Evolutionary conservation across 306 rosid genomes (phyloP).

Genomic region (Quercus alba): DNA sequence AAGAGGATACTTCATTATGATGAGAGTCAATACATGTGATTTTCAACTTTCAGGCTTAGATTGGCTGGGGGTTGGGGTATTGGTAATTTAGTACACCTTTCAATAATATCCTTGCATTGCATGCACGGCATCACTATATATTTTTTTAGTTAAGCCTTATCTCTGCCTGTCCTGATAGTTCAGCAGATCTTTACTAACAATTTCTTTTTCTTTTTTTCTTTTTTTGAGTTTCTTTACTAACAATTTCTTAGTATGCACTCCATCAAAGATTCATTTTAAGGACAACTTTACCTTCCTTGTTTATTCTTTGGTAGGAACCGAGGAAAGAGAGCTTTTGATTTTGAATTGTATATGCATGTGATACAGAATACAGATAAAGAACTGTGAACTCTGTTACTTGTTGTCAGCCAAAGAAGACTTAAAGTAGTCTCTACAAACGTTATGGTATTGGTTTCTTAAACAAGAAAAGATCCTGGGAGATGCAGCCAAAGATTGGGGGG

Average conservation of each 20-base stretch:
- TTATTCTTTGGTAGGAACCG: conserved; percentile 11
- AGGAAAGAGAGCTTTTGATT: conserved; percentile 9
- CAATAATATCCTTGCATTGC: not conserved
- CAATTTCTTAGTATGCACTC: conserved; percentile 44
- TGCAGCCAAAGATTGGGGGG: conserved; percentile 50
- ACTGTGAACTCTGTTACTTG: conserved; percentile 15
- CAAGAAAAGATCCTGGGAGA: conserved; percentile 30
- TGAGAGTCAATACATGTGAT: conserved; percentile 27
- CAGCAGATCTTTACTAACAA: conserved; percentile 16
- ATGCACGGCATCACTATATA: not conserved
- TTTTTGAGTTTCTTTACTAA: not conserved
- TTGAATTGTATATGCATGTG: not conserved
- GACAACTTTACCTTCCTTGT: not conserved
- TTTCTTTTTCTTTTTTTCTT: conserved; percentile 15
- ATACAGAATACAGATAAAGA: conserved; percentile 3
- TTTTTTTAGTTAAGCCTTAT: conserved; percentile 13
- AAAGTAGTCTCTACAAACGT: conserved; percentile 21
- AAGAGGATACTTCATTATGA: conserved; percentile 18
- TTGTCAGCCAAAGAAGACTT: conserved; percentile 18
- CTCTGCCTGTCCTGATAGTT: too few species aligned
- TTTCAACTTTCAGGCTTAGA: conserved; percentile 24
- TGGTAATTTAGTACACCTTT: not conserved
- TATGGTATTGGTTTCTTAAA: conserved; percentile 34
- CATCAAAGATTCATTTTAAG: conserved; percentile 38
- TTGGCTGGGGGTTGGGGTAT: not conserved